phyloP scores from a whole-genome alignment of 2,329 filamentous ascomycete species.

The Colletotrichum sojae region DNA sequence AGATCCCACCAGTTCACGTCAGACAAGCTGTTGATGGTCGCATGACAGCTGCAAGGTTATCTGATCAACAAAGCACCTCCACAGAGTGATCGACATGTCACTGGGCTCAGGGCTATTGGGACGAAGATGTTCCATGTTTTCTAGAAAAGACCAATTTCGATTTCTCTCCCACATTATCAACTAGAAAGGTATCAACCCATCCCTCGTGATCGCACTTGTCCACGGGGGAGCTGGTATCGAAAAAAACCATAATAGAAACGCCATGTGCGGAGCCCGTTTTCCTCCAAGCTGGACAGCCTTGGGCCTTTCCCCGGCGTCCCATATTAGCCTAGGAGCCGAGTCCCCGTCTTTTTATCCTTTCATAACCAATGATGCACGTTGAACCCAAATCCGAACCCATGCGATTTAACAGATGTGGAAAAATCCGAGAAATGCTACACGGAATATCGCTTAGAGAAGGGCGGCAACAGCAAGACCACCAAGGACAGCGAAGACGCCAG shows the following conservation, averaged over 20 bases:
- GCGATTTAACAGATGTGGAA: constrained; percentile 36
- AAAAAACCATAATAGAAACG: constrained; percentile 33
- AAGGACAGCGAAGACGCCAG: constrained; percentile 40
- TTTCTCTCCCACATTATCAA: constrained; percentile 38
- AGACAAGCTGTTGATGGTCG: constrained; percentile 25
- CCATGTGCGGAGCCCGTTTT: constrained; percentile 36
- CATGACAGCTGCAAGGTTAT: constrained; percentile 39
- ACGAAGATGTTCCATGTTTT: constrained; percentile 9
- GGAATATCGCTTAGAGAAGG: constrained; percentile 36
- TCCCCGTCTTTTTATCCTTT: constrained; percentile 40
- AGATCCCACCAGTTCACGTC: constrained; percentile 24
- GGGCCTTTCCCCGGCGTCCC: background rate
- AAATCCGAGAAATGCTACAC: constrained; percentile 37
- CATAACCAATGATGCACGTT: constrained; percentile 40
- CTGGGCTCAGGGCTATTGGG: background rate
- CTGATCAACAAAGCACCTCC: constrained; percentile 28
- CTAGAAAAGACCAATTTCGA: constrained; percentile 25
- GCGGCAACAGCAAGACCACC: constrained; percentile 41
- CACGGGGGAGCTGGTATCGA: constrained; percentile 36
- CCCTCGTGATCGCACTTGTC: constrained; percentile 28
- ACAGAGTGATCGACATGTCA: constrained; percentile 31
- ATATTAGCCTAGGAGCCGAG: constrained; percentile 30
- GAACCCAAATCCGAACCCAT: constrained; percentile 36
- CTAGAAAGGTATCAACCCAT: constrained; percentile 41
- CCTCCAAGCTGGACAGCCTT: constrained; percentile 16